Evolutionary conservation across 2,329 filamentous ascomycete species (phyloP).

Genomic region (Macrophomina phaseolina): DNA sequence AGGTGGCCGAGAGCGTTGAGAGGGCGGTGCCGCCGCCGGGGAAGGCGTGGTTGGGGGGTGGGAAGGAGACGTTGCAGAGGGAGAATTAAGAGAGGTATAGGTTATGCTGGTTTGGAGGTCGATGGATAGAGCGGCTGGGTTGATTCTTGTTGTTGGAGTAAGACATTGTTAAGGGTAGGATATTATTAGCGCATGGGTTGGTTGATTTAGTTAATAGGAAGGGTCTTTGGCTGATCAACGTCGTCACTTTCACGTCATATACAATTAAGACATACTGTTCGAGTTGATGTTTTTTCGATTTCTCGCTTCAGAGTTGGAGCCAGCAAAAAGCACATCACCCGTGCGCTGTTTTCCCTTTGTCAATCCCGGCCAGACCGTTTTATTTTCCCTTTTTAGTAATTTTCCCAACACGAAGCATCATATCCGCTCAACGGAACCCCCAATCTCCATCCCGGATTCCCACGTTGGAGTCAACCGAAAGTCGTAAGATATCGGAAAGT

Average conservation of each 20-base stretch:
- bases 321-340: constrained; percentile 4
- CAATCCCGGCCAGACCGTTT: constrained; percentile 16
- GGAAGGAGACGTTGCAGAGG: background rate
- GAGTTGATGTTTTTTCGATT: constrained; percentile 19
- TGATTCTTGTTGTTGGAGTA: too few species aligned
- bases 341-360: constrained; percentile 3
- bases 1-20: constrained; percentile 50
- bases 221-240: too few species aligned
- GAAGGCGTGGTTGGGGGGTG: constrained; percentile 35
- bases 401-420: background rate
- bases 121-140: too few species aligned
- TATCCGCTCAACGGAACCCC: background rate
- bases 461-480: constrained; percentile 1
- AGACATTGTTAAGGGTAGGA: too few species aligned
- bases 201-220: too few species aligned
- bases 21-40: constrained; percentile 47
- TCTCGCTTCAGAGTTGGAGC: constrained; percentile 12
- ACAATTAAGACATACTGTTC: background rate
- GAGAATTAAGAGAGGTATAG: background rate
- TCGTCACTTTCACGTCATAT: background rate
- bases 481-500: background rate
- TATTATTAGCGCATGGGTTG: too few species aligned
- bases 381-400: background rate
- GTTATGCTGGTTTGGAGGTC: background rate
- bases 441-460: background rate